These are phyloP conservation scores for Eucalyptus grandis DNA, from an alignment of 345 rosid species.

Conservation along the genomic window DNA sequence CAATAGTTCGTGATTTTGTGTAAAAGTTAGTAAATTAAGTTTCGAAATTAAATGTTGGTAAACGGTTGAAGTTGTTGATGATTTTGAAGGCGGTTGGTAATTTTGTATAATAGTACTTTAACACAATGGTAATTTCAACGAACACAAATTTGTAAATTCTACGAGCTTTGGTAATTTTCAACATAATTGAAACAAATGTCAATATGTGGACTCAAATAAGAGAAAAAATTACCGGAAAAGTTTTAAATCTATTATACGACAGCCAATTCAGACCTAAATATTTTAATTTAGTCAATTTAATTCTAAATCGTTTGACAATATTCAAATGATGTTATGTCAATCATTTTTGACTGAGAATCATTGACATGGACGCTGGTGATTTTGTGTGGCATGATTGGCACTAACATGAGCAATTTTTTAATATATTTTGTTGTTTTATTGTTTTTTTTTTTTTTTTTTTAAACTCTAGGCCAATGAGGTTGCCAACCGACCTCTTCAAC, in stretches of 20 bases:
- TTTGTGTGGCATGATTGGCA: rapidly evolving
- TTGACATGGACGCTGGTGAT: rapidly evolving
- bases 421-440: not conserved
- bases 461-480: not conserved
- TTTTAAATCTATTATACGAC: rapidly evolving
- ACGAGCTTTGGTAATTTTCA: not conserved
- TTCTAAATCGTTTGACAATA: rapidly evolving
- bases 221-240: not conserved
- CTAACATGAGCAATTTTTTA: rapidly evolving
- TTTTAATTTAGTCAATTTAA: not conserved
- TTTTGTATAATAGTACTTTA: not conserved
- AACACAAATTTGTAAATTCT: not conserved
- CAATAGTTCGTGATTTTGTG: not conserved
- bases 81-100: not conserved
- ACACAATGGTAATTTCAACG: not conserved
- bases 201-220: not conserved
- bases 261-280: rapidly evolving
- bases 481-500: not conserved
- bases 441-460: not conserved
- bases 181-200: not conserved
- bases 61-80: not conserved
- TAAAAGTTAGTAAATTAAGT: not conserved
- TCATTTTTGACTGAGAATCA: not conserved
- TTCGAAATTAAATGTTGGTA: not conserved
- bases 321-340: rapidly evolving